Percentiles rank a stretch among this genome's conserved stretches.
Evolutionary conservation across 139 green algal genomes (phyloP).

Genomic region (Tetratostichococcus sp.): DNA sequence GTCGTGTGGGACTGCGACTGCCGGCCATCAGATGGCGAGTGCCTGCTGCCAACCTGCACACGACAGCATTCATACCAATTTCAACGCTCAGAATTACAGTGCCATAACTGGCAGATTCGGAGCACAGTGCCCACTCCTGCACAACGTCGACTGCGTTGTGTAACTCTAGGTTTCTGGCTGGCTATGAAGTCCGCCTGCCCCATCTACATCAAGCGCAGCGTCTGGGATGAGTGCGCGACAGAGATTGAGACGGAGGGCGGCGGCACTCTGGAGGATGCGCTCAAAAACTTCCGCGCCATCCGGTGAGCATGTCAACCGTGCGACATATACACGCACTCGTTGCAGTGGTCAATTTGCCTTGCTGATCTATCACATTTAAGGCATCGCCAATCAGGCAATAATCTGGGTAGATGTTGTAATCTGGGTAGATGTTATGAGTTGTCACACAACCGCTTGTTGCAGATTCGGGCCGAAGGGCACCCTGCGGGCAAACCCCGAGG

Average conservation of each 20-base stretch:
- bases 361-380: too few relatives aligned
- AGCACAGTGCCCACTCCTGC: too few relatives aligned
- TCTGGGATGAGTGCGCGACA: constrained; percentile 35
- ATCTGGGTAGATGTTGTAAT: too few relatives aligned
- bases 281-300: background rate
- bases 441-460: too few relatives aligned
- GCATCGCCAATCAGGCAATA: too few relatives aligned
- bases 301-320: background rate
- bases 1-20: constrained; percentile 72
- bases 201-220: constrained; percentile 40
- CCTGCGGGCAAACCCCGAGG: background rate
- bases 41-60: too few relatives aligned
- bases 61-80: too few relatives aligned
- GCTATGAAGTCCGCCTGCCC: constrained; percentile 36
- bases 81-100: too few relatives aligned
- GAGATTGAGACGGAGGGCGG: background rate
- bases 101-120: too few relatives aligned
- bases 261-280: background rate
- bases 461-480: background rate
- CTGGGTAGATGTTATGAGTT: background rate
- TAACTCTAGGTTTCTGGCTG: background rate
- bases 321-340: too few relatives aligned
- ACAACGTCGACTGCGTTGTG: too few relatives aligned
- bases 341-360: too few relatives aligned
- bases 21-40: constrained; percentile 55